These are phyloP conservation scores for Paraphoma sp. DNA, from an alignment of 2,329 filamentous ascomycete species.

Conservation along the genomic window DNA sequence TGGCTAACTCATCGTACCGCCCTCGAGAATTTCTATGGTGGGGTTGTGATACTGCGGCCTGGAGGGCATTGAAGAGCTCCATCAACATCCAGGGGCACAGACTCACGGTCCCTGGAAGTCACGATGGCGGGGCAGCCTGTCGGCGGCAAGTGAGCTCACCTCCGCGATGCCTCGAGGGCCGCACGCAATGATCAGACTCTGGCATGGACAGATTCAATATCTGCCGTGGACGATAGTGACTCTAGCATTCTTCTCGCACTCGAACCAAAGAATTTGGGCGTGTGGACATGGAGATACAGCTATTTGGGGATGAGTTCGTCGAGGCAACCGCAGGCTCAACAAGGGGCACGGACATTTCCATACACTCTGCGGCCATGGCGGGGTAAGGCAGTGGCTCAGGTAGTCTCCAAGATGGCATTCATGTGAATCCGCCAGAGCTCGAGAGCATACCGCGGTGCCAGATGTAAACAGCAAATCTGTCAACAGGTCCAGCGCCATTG, in stretches of 20 bases:
- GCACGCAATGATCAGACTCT: not conserved
- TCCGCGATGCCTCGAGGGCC: not conserved
- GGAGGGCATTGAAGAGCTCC: not conserved
- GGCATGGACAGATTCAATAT: not conserved
- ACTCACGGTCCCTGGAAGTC: slow-evolving; percentile 1
- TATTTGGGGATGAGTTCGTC: not conserved
- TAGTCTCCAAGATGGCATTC: not conserved
- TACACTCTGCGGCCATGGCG: not conserved
- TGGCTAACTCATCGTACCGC: slow-evolving; percentile 1
- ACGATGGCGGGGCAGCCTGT: not conserved
- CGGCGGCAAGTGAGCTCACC: not conserved
- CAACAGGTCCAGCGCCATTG: too few relatives aligned
- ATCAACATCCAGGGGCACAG: not conserved
- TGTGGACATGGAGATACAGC: not conserved
- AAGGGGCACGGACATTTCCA: not conserved
- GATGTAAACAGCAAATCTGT: too few relatives aligned
- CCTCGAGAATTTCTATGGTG: not conserved
- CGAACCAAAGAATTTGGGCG: not conserved
- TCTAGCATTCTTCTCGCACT: slow-evolving; percentile 2
- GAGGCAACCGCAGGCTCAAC: not conserved
- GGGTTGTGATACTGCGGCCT: not conserved
- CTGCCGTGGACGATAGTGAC: not conserved
- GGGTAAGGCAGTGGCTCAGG: not conserved
- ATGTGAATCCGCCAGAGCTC: too few relatives aligned
- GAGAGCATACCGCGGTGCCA: too few relatives aligned